Conservation (phyloP, 805 yeast genomes). For the Pichia deserticola region DNA sequence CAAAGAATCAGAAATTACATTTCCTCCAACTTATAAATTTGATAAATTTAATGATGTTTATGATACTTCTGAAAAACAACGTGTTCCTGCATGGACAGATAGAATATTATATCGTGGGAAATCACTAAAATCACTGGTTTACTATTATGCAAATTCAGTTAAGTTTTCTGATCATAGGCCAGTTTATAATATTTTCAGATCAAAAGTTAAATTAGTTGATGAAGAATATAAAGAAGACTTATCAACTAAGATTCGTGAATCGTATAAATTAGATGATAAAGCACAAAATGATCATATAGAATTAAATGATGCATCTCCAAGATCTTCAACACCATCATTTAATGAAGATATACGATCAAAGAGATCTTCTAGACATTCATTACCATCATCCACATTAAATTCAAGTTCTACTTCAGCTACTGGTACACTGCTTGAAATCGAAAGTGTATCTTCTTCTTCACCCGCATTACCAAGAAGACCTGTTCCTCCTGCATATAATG, state of each 20-base stretch:
- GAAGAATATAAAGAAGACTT: slow-evolving; percentile 50
- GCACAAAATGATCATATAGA: slow-evolving; percentile 19
- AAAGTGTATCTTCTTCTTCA: slow-evolving; percentile 12
- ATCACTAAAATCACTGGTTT: slow-evolving; percentile 53
- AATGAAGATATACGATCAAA: neutral
- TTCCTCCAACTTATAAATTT: slow-evolving; percentile 87
- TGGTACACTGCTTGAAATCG: slow-evolving; percentile 18
- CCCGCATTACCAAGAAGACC: slow-evolving; percentile 15
- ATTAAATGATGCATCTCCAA: slow-evolving; percentile 21
- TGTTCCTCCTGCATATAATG: slow-evolving; percentile 20
- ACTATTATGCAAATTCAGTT: slow-evolving; percentile 55
- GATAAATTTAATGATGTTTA: slow-evolving; percentile 76
- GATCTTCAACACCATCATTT: neutral
- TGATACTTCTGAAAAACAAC: slow-evolving; percentile 85
- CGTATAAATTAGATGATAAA: slow-evolving; percentile 34
- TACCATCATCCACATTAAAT: slow-evolving; percentile 1
- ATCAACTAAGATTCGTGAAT: slow-evolving; percentile 51
- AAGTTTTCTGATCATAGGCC: slow-evolving; percentile 86
- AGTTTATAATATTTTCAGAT: slow-evolving; percentile 70
- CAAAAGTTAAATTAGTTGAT: slow-evolving; percentile 62
- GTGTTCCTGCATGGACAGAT: slow-evolving; percentile 97
- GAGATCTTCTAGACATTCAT: slow-evolving; percentile 6
- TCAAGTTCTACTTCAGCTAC: neutral
- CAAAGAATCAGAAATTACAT: slow-evolving; percentile 67
- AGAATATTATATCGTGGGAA: slow-evolving; percentile 65